Conservation (phyloP, 345 rosid species). For the Geranium brycei region DNA sequence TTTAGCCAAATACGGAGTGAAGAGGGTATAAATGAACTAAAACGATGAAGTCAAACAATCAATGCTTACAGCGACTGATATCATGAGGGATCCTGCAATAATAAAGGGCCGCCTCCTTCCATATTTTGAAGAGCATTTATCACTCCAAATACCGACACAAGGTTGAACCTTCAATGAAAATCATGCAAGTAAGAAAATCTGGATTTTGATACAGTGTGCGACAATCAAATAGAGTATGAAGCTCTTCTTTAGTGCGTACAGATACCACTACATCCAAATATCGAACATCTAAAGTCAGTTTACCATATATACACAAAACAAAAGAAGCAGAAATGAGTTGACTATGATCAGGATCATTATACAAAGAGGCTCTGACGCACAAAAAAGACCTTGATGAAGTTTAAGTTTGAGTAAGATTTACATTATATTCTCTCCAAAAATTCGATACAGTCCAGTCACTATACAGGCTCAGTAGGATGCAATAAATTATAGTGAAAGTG, state of each 20-base stretch:
- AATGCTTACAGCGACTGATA: conserved; percentile 65
- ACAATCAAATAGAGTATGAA: not conserved
- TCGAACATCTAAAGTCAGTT: not conserved
- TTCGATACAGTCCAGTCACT: not conserved
- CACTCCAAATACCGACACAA: conserved; percentile 97
- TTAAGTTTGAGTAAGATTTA: too few relatives aligned
- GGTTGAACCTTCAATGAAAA: conserved; percentile 67
- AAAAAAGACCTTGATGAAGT: not conserved
- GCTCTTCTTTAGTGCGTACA: not conserved
- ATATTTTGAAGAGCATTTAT: conserved; percentile 76
- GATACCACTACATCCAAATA: not conserved
- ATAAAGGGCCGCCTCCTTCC: conserved; percentile 92
- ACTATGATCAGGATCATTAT: not conserved
- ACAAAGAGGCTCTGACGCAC: not conserved
- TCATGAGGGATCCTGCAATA: conserved; percentile 81
- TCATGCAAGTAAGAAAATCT: not conserved
- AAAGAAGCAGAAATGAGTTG: not conserved
- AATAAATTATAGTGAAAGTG: too few relatives aligned
- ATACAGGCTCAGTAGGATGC: not conserved
- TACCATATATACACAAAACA: not conserved
- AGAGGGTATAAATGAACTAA: conserved; percentile 8
- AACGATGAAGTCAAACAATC: conserved; percentile 8
- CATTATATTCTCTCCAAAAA: not conserved
- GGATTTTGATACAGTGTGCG: not conserved
- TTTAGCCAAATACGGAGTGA: conserved; percentile 27